Conservation (phyloP, 352 stramenopile species). For the Phytophthora hybrid region DNA sequence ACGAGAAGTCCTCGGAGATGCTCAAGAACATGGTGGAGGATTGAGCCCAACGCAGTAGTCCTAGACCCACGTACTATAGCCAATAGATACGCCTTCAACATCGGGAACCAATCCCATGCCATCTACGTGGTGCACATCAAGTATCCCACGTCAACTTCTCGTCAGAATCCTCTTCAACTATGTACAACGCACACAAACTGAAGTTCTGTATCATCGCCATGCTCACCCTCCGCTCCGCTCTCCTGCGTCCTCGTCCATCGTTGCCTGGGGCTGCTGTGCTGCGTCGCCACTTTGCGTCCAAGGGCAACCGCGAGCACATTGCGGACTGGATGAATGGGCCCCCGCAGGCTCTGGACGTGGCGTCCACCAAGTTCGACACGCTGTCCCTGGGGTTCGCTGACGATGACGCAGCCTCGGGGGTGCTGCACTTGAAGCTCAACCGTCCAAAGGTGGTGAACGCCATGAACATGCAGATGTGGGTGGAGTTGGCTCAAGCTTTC, state of each 20-base stretch:
- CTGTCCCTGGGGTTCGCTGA: constrained; percentile 47
- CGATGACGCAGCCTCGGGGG: constrained; percentile 48
- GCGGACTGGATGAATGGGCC: constrained; percentile 63
- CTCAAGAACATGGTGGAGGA: constrained; percentile 60
- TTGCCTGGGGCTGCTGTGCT: background rate
- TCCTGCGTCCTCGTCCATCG: constrained; percentile 19
- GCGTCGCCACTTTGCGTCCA: constrained; percentile 23
- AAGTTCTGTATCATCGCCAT: constrained; percentile 17
- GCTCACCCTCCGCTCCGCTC: constrained; percentile 15
- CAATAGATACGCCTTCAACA: constrained; percentile 32
- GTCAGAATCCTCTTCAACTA: constrained; percentile 24
- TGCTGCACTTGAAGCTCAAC: constrained; percentile 85
- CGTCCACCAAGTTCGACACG: constrained; percentile 62
- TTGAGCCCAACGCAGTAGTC: constrained; percentile 27
- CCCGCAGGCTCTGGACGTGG: constrained; percentile 47
- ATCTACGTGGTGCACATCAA: constrained; percentile 19
- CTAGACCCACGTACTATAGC: constrained; percentile 9
- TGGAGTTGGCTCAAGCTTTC: constrained; percentile 78
- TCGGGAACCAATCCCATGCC: constrained; percentile 25
- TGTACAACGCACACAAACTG: background rate
- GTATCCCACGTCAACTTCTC: constrained; percentile 20
- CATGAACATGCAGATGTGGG: constrained; percentile 93
- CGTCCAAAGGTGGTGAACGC: constrained; percentile 87
- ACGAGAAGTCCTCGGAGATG: constrained; percentile 78
- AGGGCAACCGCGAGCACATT: constrained; percentile 61